phyloP scores from a whole-genome alignment of 225 moss, liverwort and hornwort genomes.

The Pseudisothecium myosuroides region DNA sequence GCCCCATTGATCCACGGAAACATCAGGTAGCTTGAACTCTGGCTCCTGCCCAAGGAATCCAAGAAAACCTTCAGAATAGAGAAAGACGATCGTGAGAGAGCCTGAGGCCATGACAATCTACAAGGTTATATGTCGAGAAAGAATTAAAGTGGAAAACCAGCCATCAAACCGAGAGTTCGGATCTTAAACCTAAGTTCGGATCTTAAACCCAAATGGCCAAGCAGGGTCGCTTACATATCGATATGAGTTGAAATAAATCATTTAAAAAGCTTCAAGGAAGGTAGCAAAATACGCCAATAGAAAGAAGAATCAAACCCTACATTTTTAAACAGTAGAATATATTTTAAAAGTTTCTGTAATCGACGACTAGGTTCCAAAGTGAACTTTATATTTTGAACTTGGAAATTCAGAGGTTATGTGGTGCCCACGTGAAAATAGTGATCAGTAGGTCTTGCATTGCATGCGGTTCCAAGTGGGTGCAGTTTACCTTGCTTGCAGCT shows the following conservation, averaged over 20 bases:
- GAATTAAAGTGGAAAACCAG: neutral
- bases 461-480: neutral
- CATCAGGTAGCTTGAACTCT: conserved; percentile 42
- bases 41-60: conserved; percentile 21
- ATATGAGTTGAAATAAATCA: neutral
- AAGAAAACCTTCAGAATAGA: neutral
- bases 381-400: neutral
- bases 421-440: neutral
- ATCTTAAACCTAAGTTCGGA: neutral
- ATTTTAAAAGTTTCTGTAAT: neutral
- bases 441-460: neutral
- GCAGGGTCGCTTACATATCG: neutral
- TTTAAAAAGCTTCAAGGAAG: neutral
- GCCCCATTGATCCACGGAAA: conserved; percentile 39
- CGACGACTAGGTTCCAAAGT: neutral
- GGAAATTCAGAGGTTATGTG: neutral
- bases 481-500: conserved; percentile 41
- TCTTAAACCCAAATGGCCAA: neutral
- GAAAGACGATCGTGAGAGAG: neutral
- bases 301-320: neutral
- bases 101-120: neutral
- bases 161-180: neutral
- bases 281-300: neutral
- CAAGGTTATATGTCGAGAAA: neutral
- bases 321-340: neutral